Evolutionary conservation across 2,329 filamentous ascomycete species (phyloP), one percentile per base, ranked within the genome.

Genomic region (Botryotinia convoluta): DNA sequence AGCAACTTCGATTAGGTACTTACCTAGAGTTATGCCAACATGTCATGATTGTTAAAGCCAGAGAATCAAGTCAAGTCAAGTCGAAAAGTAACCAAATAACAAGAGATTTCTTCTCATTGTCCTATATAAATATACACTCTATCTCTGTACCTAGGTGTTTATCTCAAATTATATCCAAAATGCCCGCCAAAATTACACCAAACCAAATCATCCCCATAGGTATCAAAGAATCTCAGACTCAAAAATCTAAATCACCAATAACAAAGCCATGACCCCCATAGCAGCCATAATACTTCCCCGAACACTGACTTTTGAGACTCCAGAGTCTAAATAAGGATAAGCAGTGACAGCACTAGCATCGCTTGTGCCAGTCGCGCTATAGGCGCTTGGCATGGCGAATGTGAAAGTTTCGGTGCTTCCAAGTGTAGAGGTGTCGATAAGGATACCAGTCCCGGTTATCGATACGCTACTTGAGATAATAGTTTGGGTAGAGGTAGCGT

Each of bases 331-430:
- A 22, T n/a, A 48, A 1, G 71, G 54, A n/a, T 69, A 72, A 26
- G 54, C 63, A 18, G 71, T 72, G 37, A 61, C 63, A 7, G 51
- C 39, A 26, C 51, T 68, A 16, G 63, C 18, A 61, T 69, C 51
- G 16, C 63, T 57, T 6, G 63, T 72, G 12, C 71, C 63, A 4
- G 71, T 59, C 1, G 71, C 51, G 29, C 42, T 72, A 35, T 72
- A 72, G 29, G 32, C 54, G 39, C 51, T 60, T 4, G 71, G 71
- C 26, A 69, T n/a, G 8, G 71, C 63, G 37, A 69, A 72, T 44
- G 54, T 72, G n/a, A 69, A 72, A 20, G 54, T 72, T 48, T 60
- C 54, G 39, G 32, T 69, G 4, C 18, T 37, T 14, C 39, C 42
- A 12, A 42, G 35, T 12, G 65, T 68, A 32, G 65, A 35, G 3